A percentile compares a stretch with the other conserved stretches of the same genome.
Conservation (phyloP, 2,329 filamentous ascomycete genomes). For the Falciphora oryzae region DNA sequence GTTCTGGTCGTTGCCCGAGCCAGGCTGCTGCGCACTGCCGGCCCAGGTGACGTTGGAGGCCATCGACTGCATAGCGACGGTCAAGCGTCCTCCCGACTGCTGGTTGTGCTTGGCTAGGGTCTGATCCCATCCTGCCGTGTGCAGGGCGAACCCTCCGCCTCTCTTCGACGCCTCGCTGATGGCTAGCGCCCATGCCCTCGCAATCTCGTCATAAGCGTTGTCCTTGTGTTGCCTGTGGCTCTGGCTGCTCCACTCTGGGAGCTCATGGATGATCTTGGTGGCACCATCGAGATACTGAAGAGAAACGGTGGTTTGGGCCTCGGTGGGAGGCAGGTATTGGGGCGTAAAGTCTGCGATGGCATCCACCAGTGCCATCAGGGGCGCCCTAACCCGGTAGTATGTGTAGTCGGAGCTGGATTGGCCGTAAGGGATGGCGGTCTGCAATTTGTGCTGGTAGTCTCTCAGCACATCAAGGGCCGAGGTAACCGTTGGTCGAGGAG, state of each 20-base stretch:
- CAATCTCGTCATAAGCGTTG: slow-evolving; percentile 92
- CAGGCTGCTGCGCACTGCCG: slow-evolving; percentile 29
- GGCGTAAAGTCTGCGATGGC: slow-evolving; percentile 91
- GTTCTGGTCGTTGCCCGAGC: slow-evolving; percentile 38
- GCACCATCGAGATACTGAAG: slow-evolving; percentile 84
- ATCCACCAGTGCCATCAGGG: slow-evolving; percentile 74
- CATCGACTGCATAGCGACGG: slow-evolving; percentile 73
- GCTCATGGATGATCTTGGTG: slow-evolving; percentile 80
- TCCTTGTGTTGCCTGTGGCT: slow-evolving; percentile 90
- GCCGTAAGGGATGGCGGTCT: slow-evolving; percentile 78
- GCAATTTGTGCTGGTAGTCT: slow-evolving; percentile 73
- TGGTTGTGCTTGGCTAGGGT: slow-evolving; percentile 83
- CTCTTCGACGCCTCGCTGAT: slow-evolving; percentile 87
- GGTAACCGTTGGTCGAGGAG: slow-evolving; percentile 79
- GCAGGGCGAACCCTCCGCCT: slow-evolving; percentile 82
- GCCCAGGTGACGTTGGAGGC: slow-evolving; percentile 72
- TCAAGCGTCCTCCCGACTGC: slow-evolving; percentile 74
- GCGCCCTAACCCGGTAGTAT: slow-evolving; percentile 85
- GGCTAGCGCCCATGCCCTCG: slow-evolving; percentile 86
- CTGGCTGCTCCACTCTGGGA: slow-evolving; percentile 87
- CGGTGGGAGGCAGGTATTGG: slow-evolving; percentile 88
- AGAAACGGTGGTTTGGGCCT: slow-evolving; percentile 75
- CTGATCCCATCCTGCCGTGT: slow-evolving; percentile 90
- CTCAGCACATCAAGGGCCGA: slow-evolving; percentile 75
- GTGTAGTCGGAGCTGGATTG: slow-evolving; percentile 85